Percentiles rank a stretch among this genome's conserved stretches.
phyloP scores from a whole-genome alignment of 1,284 basidiomycete genomes.

The Apiotrichum domesticum region DNA sequence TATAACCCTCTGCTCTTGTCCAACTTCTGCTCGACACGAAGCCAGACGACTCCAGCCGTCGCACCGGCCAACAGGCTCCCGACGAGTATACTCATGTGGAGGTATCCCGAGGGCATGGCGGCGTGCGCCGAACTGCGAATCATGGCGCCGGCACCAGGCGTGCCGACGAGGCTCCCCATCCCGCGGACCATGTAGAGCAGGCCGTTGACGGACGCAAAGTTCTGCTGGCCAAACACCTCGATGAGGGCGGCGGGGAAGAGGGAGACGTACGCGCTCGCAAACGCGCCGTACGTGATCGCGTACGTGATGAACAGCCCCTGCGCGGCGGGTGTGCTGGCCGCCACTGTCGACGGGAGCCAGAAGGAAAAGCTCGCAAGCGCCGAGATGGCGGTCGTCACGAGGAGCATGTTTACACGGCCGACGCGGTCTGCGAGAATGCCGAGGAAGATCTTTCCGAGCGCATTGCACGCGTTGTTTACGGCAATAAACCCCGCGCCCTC shows the following conservation, averaged over 20 bases:
- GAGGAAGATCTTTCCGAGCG: conserved; percentile 39
- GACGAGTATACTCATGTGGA: conserved; percentile 14
- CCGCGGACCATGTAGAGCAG: conserved; percentile 28
- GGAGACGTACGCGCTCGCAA: conserved; percentile 27
- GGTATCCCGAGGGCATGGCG: conserved; percentile 3
- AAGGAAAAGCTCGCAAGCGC: conserved; percentile 28
- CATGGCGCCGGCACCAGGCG: conserved; percentile 24
- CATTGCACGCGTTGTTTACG: conserved; percentile 29
- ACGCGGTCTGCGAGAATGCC: conserved; percentile 37
- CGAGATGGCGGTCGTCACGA: conserved; percentile 29
- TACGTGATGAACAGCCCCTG: conserved; percentile 29
- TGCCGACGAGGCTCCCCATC: conserved; percentile 27
- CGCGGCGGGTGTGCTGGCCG: background rate
- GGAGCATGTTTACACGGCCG: conserved; percentile 41
- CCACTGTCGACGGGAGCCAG: conserved; percentile 27
- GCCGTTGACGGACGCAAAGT: conserved; percentile 34
- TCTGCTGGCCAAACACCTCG: conserved; percentile 31
- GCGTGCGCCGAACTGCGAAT: conserved; percentile 3
- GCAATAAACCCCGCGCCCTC: conserved; percentile 30
- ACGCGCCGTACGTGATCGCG: conserved; percentile 25
- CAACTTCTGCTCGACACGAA: conserved; percentile 1
- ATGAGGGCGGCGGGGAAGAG: conserved; percentile 32
- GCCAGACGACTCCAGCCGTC: conserved; percentile 12
- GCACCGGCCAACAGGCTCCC: conserved; percentile 12
- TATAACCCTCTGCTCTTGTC: background rate